phyloP scores from a whole-genome alignment of 176 grass and related monocot genomes.

The Oryza longistaminata region DNA sequence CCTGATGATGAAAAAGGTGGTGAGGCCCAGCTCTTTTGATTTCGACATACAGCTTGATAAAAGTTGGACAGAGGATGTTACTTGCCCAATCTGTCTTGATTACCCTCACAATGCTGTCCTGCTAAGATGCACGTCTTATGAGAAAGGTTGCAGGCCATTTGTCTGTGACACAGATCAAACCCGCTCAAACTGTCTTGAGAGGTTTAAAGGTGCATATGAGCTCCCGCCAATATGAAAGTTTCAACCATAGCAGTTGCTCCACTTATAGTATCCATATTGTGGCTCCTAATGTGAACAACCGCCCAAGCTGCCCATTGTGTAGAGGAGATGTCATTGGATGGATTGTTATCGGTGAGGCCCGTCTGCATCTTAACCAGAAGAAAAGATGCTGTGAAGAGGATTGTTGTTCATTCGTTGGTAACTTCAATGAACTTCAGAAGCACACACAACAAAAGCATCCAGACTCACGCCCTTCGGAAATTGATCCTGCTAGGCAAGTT shows the following conservation, averaged over 20 bases:
- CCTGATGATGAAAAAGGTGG: constrained; percentile 48
- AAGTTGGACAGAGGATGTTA: constrained; percentile 75
- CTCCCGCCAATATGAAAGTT: constrained; percentile 64
- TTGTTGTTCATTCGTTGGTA: constrained; percentile 66
- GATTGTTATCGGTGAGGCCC: constrained; percentile 75
- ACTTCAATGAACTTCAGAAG: constrained; percentile 89
- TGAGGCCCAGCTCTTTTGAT: constrained; percentile 51
- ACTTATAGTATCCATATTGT: constrained; percentile 68
- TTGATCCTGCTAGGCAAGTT: constrained; percentile 77
- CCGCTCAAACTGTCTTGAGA: constrained; percentile 85
- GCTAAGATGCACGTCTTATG: constrained; percentile 73
- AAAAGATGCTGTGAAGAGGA: constrained; percentile 87
- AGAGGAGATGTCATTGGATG: constrained; percentile 91
- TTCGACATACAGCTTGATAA: constrained; percentile 59
- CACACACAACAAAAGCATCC: constrained; percentile 88
- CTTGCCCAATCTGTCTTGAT: constrained; percentile 90
- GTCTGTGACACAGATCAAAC: constrained; percentile 92
- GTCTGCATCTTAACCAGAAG: constrained; percentile 81
- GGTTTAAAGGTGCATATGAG: constrained; percentile 82
- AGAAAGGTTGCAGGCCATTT: constrained; percentile 89
- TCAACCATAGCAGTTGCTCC: constrained; percentile 47
- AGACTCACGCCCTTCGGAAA: constrained; percentile 87
- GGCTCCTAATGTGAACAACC: constrained; percentile 58
- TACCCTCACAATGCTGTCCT: constrained; percentile 90
- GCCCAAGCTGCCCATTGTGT: constrained; percentile 79